Evolutionary conservation across 1,139 yeast species (phyloP), one percentile per base, ranked within the genome.

Genomic region (Taphrina deformans): DNA sequence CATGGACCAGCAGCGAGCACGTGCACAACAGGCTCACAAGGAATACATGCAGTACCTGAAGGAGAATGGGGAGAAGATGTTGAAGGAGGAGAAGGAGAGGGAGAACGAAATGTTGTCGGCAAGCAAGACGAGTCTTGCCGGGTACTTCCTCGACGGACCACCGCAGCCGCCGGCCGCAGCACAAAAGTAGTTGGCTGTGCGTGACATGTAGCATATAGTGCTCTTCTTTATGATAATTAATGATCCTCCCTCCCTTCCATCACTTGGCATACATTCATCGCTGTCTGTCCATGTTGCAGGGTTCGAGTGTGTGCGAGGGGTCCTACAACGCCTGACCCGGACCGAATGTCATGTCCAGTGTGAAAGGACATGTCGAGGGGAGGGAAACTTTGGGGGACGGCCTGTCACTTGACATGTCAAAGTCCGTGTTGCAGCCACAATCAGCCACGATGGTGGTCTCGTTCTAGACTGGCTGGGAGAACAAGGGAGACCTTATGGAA

Each of bases 21-120:
- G 89, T 74, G 97, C 97, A 71, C 96, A 90, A 76, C 84, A 84
- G 79, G 92, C 90, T 75, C 93, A 90, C 77, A 86, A 87, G 73
- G 86, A 86, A 71, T 89, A 90, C 83, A 87, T 87, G 78, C 85
- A 85, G 76, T 85, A 88, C 75, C 83, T 93, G 72, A 84, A 86
- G 72, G 97, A 91, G 77, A 89, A 93, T 77, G 96, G 96, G 70
- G 91, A 87, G 69, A 89, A 90, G 79, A 82, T 92, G 76, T 80
- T 88, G 73, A 88, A 87, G 71, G 89, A 86, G 74, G 93, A 88
- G 76, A 88, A 88, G 78, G 83, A 51, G 50, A 35, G 41, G 38
- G 63, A 59, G 56, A 46, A 31, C 2, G 63, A 59, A 33, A 59
- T 59, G 55, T 31, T 50, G 56, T 50, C 55, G n/a, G 55, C 50